Base-by-base conservation (phyloP, 73 alveolate species). In the Paramecium caudatum region DNA sequence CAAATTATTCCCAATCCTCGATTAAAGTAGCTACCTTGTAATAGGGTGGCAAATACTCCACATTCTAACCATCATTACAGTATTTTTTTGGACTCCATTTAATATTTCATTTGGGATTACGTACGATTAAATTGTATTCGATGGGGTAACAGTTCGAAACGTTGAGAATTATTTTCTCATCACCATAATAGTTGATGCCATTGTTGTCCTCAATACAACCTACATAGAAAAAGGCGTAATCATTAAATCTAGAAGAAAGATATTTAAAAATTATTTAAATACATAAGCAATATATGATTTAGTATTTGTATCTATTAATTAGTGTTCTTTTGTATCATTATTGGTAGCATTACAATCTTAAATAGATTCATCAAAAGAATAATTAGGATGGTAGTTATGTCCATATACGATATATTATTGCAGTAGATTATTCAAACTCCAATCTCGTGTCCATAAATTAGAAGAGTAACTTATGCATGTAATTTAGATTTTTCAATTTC, bases 221-320 rank as follows among this genome's bases (percentile, higher is more conserved):
- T 95, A 91, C 49, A 94, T 94, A 47, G 88, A 92, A 21, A 94
- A 93, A 16, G 98, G 98, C 46, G 47, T 68, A 16, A 41, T 92
- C 3, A 90, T 94, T 5, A 92, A 84, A 91, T 68, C 91, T 33
- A 70, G 98, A 19, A 87, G 93, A 27, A 82, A 81, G 23, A 94
- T 95, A 27, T 47, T 94, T 62, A 49, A 36, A 61, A 69, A 92
- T 45, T 95, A 94, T 62, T 15, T 95, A 4, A 82, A 55, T 30
- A 96, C 96, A 84, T 91, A 61, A 36, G 93, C 81, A 34, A 87
- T 36, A 94, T 93, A 47, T 36, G 94, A 47, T 39, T 91, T 23
- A 91, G 95, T 34, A 61, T 91, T 19, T n/a, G 88, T 90, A 69
- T 25, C 48, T 84, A 36, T 91, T 78, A 65, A 13, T 0, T 33